Base-by-base conservation (phyloP, 139 green algal genomes). In the Ettlia oleoabundans region DNA sequence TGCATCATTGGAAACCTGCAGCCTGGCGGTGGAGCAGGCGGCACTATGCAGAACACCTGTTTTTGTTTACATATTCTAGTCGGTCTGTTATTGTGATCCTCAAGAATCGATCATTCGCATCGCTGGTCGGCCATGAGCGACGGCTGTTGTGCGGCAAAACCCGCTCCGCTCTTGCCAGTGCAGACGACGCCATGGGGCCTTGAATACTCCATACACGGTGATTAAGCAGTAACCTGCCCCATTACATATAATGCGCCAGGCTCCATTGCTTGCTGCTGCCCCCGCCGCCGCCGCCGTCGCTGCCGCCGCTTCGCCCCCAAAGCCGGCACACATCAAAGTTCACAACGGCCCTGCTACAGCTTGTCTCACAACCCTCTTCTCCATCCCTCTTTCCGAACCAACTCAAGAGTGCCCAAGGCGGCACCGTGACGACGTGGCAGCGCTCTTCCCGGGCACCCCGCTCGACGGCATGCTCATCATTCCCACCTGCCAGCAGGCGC, bases 401-500 rank as follows among this genome's bases (percentile, higher is more conserved):
- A 41, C 28, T 71, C 47, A 86, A 93, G 89, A 78, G 37, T 88
- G 84, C 30, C 91, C 90, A 24, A 82, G 85, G 41, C 66, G 69
- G 40, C 88, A 92, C 66, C 58, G 55, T 33, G 62, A 90, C 10
- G 84, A 93, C n/a, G 80, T 94, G 37, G 78, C 67, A 3, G 80
- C 89, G n/a, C 72, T 93, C 37, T 94, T 94, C 55, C 86, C 88
- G 0, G 72, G 75, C 30, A 53, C 86, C 0, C 58, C 87, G 1
- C 18, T 86, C 3, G 69, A 86, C 28, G 86, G 90, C 70, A 88
- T 94, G 74, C 78, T 81, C 1, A 61, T 86, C 18, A 87, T 98
- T 2, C 93, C 94, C 0, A 98, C 95, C 8, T 98, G 93, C 81
- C 95, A 98, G 87, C 86, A 91, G 4, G 87, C 93, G 9, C 71